phyloP scores from a whole-genome alignment of 371 early-diverging fungal genomes.

The Apophysomyces variabilis region DNA sequence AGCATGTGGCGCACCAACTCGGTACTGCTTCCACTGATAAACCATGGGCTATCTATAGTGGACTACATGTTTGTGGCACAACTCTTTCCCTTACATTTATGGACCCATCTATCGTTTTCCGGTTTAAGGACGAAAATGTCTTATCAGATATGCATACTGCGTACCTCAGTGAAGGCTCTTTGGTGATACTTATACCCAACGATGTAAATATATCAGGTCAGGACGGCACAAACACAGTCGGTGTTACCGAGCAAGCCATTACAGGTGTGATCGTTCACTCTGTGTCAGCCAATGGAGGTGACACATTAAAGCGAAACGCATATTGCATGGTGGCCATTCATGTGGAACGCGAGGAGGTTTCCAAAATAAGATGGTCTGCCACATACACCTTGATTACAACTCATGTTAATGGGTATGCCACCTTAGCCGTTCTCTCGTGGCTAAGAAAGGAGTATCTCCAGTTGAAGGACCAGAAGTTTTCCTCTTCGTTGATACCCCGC shows the following conservation, averaged over 20 bases:
- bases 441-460: slow-evolving; percentile 15
- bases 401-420: slow-evolving; percentile 25
- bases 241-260: neutral
- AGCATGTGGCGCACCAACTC: neutral
- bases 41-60: slow-evolving; percentile 8
- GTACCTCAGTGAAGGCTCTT: neutral
- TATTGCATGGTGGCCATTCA: slow-evolving; percentile 27
- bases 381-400: slow-evolving; percentile 27
- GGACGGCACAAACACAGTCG: neutral
- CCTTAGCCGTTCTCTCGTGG: slow-evolving; percentile 32
- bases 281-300: neutral
- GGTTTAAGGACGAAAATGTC: neutral
- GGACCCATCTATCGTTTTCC: slow-evolving; percentile 21
- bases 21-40: neutral
- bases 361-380: slow-evolving; percentile 19
- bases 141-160: neutral
- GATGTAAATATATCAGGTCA: neutral
- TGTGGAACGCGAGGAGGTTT: slow-evolving; percentile 15
- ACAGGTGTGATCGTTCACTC: slow-evolving; percentile 4
- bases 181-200: slow-evolving; percentile 13
- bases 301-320: neutral
- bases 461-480: slow-evolving; percentile 10
- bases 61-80: slow-evolving; percentile 8
- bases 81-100: slow-evolving; percentile 12
- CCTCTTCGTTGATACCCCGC: neutral